Evolutionary conservation across 2,329 filamentous ascomycete genomes (phyloP).

Genomic region (Mycosphaerella sp.): DNA sequence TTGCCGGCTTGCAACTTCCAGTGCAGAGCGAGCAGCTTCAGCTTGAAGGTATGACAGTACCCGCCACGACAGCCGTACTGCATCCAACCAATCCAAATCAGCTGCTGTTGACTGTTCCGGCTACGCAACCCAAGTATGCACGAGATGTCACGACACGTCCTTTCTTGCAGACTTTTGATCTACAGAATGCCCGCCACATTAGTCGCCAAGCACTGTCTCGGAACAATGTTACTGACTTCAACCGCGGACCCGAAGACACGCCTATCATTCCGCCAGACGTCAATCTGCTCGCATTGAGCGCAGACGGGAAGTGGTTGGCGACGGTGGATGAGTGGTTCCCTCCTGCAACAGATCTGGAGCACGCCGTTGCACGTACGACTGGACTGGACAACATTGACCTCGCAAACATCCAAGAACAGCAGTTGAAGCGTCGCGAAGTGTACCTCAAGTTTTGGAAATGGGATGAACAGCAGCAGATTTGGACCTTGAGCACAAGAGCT

Average conservation of each 20-base stretch:
- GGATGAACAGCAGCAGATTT: conserved; percentile 49
- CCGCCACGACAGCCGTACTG: conserved; percentile 33
- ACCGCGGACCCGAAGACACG: conserved; percentile 64
- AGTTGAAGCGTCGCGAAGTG: conserved; percentile 57
- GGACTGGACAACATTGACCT: conserved; percentile 28
- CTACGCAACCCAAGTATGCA: conserved; percentile 42
- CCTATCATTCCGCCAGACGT: conserved; percentile 72
- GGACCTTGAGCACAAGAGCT: conserved; percentile 75
- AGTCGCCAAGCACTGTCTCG: conserved; percentile 83
- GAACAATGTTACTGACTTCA: conserved; percentile 78
- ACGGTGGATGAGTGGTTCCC: conserved; percentile 90
- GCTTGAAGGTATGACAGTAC: conserved; percentile 9
- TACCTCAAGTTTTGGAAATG: conserved; percentile 87
- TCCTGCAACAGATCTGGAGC: conserved; percentile 59
- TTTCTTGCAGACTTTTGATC: conserved; percentile 79
- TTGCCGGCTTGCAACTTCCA: conserved; percentile 68
- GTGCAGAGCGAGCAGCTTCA: conserved; percentile 9
- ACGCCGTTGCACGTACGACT: conserved; percentile 39
- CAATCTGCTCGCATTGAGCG: conserved; percentile 66
- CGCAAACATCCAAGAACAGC: conserved; percentile 36
- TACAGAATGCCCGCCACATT: conserved; percentile 69
- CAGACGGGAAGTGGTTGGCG: conserved; percentile 81
- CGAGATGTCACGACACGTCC: conserved; percentile 41
- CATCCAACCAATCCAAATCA: conserved; percentile 39
- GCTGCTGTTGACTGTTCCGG: conserved; percentile 47